These are phyloP conservation scores for Tylopilus sp. DNA, from an alignment of 1,284 basidiomycete genomes.

Conservation along the genomic window DNA sequence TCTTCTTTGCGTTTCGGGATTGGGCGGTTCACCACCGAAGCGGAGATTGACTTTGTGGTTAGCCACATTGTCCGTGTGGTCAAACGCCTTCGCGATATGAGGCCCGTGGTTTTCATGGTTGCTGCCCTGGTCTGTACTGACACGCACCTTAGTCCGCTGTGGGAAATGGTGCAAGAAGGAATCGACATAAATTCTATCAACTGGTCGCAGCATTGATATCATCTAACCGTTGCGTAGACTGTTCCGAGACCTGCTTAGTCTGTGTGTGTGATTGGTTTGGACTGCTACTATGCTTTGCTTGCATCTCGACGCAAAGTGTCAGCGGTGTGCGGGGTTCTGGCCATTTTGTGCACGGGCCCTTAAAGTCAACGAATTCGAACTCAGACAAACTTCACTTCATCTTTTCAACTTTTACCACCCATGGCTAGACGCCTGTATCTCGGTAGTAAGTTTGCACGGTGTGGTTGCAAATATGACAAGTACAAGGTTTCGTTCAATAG, in stretches of 20 bases:
- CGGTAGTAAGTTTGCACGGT: constrained; percentile 55
- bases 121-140: constrained; percentile 8
- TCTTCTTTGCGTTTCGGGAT: constrained; percentile 97
- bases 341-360: constrained; percentile 36
- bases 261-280: constrained; percentile 14
- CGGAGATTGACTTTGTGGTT: constrained; percentile 94
- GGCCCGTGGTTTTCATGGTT: constrained; percentile 29
- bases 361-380: constrained; percentile 38
- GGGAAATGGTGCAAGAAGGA: constrained; percentile 99
- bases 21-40: constrained; percentile 97
- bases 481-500: constrained; percentile 36
- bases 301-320: neutral
- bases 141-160: constrained; percentile 64
- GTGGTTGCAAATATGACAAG: neutral
- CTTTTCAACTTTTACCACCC: constrained; percentile 45
- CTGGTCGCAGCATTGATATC: constrained; percentile 71
- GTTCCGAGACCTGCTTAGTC: constrained; percentile 1
- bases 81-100: constrained; percentile 69
- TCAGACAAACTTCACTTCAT: constrained; percentile 30
- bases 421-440: constrained; percentile 83
- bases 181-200: constrained; percentile 92
- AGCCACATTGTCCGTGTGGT: constrained; percentile 88
- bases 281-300: neutral
- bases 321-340: constrained; percentile 16
- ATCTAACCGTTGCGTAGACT: constrained; percentile 1